Evolutionary conservation across 768 basidiomycete genomes (phyloP), one percentile per base, ranked within the genome.

Genomic region (Podaxis pistillaris): DNA sequence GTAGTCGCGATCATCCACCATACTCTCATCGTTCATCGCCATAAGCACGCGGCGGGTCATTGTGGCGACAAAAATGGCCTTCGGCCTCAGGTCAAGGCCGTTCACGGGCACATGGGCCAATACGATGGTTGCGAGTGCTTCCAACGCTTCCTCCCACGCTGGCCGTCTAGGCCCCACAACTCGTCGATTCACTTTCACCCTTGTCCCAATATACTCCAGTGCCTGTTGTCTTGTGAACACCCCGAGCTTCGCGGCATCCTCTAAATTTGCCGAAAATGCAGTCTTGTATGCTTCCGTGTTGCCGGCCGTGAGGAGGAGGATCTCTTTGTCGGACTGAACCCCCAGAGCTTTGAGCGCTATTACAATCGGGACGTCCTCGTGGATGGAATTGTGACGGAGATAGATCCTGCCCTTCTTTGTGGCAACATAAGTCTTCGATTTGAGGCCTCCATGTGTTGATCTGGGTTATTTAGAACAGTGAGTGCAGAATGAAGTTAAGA

Each of bases 1-100:
- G 72, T 99, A 99, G 75, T 99, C 97, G 52, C 97, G 84, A 75
- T 99, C 97, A 68, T 99, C 97, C 9, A 97, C 95, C 86, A 95
- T 94, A 69, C 89, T 95, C 73, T 94, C 93, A 73, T 98, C 94
- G 62, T 94, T 86, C 86, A 98, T 91, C 17, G 95, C 95, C 90
- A 96, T 94, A 56, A 99, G 79, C 12, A 99, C 97, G 51, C 97
- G 82, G 17, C 96, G 83, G 0, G 94, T 95, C 97, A 99, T 99
- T 1, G 94, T 96, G 1, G 94, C 96, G 36, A 98, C 91, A 71
- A 98, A 98, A 66, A 98, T 91, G 19, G 94, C 95, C 73, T 99
- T 99, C 9, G 94, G 84, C 55, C 91, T 81, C 72, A 98, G 92
- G 75, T 98, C 93, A 52, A 97, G 79, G 17, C 90, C 88, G 49